These are phyloP conservation scores for Telfairia occidentalis DNA, from an alignment of 331 rosid species.

Conservation along the genomic window DNA sequence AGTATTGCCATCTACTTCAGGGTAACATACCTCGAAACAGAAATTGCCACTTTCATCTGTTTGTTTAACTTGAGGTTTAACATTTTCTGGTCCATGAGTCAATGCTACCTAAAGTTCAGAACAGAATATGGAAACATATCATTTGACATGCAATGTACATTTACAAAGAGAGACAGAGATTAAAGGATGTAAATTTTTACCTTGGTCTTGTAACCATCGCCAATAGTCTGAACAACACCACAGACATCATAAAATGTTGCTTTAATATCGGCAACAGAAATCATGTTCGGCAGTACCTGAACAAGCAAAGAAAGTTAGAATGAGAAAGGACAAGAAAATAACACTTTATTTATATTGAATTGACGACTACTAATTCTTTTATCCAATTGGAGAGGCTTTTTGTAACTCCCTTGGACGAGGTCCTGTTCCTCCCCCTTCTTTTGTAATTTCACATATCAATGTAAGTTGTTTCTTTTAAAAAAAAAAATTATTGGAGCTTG, in stretches of 20 bases:
- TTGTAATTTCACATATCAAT: too few relatives aligned
- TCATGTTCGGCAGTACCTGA: constrained; percentile 98
- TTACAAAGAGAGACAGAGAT: constrained; percentile 11
- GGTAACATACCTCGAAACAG: constrained; percentile 79
- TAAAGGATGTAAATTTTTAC: constrained; percentile 24
- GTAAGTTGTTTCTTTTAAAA: too few relatives aligned
- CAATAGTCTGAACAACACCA: constrained; percentile 67
- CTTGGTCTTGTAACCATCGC: constrained; percentile 66
- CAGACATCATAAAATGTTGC: constrained; percentile 79
- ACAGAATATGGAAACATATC: constrained; percentile 4
- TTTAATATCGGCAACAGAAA: constrained; percentile 64
- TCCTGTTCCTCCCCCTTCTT: too few relatives aligned
- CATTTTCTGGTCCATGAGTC: constrained; percentile 97
- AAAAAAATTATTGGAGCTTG: too few relatives aligned
- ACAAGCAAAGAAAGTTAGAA: constrained; percentile 15
- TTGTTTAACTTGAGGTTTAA: constrained; percentile 74
- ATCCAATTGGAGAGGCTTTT: too few relatives aligned
- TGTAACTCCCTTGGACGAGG: too few relatives aligned
- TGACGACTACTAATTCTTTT: not conserved
- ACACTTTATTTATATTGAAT: constrained; percentile 9
- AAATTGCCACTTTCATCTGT: constrained; percentile 76
- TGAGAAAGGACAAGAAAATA: constrained; percentile 12
- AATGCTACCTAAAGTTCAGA: constrained; percentile 60
- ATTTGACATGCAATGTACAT: constrained; percentile 8
- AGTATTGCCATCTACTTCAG: not conserved